Evolutionary conservation across 306 rosid genomes (phyloP).

Genomic region (Mimosa pudica): DNA sequence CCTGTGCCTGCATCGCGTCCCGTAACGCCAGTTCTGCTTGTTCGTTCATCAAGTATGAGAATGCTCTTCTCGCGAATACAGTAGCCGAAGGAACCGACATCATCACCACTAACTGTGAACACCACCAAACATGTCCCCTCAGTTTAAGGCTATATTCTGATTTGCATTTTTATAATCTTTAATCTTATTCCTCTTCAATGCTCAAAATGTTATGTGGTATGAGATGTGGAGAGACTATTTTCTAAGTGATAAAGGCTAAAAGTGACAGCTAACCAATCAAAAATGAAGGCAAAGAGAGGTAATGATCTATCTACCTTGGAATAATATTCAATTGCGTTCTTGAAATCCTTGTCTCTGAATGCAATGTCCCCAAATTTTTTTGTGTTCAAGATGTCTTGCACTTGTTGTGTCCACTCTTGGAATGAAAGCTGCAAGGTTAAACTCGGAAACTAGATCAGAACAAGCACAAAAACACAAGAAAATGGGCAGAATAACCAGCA

Average conservation of each 20-base stretch:
- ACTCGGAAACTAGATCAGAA: slow-evolving; percentile 21
- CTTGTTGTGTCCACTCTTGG: slow-evolving; percentile 99
- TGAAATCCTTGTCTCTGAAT: slow-evolving; percentile 93
- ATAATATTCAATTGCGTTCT: slow-evolving; percentile 88
- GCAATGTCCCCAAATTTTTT: slow-evolving; percentile 94
- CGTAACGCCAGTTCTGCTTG: slow-evolving; percentile 84
- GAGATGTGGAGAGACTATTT: background rate
- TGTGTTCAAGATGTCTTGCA: slow-evolving; percentile 91
- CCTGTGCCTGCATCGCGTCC: slow-evolving; percentile 97
- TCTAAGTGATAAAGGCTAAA: background rate
- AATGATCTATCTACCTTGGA: slow-evolving; percentile 67
- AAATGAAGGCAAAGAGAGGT: background rate
- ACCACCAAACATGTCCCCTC: background rate
- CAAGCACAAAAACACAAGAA: background rate
- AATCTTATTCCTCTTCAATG: background rate
- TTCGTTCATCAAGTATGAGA: slow-evolving; percentile 81
- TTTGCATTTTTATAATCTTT: background rate
- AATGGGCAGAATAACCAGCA: slow-evolving; percentile 13
- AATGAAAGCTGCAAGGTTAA: slow-evolving; percentile 76
- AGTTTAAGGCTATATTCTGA: background rate
- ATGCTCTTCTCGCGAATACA: slow-evolving; percentile 83
- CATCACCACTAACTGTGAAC: slow-evolving; percentile 71
- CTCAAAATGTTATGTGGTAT: background rate
- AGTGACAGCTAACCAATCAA: background rate
- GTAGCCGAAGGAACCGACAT: slow-evolving; percentile 84